A percentile compares a stretch with the other conserved stretches of the same genome.
Conservation (phyloP, 179 eudicot species). For the Sideroxylon spinosum region DNA sequence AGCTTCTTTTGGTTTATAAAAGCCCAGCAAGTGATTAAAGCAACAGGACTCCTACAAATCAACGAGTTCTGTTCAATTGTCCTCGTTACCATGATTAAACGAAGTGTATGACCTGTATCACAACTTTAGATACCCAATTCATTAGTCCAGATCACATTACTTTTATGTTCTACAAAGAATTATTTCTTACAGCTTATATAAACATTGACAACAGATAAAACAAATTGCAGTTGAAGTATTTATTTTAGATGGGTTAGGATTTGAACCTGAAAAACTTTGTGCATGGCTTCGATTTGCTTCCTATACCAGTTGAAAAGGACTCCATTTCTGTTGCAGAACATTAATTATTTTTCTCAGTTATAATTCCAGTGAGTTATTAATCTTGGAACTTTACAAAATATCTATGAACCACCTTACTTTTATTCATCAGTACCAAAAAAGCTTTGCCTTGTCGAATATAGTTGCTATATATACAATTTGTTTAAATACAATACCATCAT, state of each 20-base stretch:
- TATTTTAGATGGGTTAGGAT: slow-evolving; percentile 40
- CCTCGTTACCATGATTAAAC: slow-evolving; percentile 34
- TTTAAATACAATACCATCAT: background rate
- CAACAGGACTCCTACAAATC: slow-evolving; percentile 14
- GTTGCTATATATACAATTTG: slow-evolving; percentile 5
- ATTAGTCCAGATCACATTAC: slow-evolving; percentile 48
- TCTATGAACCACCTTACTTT: background rate
- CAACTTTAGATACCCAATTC: slow-evolving; percentile 50
- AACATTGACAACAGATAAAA: slow-evolving; percentile 26
- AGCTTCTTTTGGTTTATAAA: slow-evolving; percentile 14
- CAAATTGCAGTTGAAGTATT: slow-evolving; percentile 39
- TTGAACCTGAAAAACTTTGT: slow-evolving; percentile 70
- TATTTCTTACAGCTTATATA: slow-evolving; percentile 25
- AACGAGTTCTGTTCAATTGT: slow-evolving; percentile 27
- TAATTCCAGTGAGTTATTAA: slow-evolving; percentile 33
- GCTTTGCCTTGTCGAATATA: background rate
- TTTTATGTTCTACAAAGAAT: slow-evolving; percentile 22
- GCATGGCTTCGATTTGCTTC: slow-evolving; percentile 77
- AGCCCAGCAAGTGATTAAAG: slow-evolving; percentile 12
- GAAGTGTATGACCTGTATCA: slow-evolving; percentile 47
- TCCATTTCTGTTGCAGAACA: slow-evolving; percentile 59
- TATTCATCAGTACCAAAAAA: background rate
- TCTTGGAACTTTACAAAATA: slow-evolving; percentile 23
- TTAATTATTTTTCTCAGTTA: slow-evolving; percentile 45
- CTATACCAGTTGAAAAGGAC: slow-evolving; percentile 55